Evolutionary conservation across 1,139 yeast species (phyloP).

Genomic region (Hyphopichia wangnamkhiaoensis): DNA sequence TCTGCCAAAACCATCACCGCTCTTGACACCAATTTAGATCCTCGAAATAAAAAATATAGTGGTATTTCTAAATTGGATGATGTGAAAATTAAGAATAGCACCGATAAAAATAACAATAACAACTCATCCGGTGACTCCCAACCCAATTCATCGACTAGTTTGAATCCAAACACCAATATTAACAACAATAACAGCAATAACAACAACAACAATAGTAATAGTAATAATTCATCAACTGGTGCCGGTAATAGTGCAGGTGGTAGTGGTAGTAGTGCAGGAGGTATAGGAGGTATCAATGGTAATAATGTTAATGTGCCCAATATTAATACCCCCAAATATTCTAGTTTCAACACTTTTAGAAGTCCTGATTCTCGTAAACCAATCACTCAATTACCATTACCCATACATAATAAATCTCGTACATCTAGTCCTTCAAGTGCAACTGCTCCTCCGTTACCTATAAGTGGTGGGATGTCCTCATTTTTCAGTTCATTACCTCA

Average conservation of each 20-base stretch:
- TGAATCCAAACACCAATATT: conserved; percentile 7
- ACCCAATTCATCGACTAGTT: background rate
- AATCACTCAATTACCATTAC: conserved; percentile 36
- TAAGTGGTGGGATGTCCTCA: conserved; percentile 18
- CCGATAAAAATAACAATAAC: background rate
- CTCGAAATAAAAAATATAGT: background rate
- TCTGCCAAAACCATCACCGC: conserved; percentile 44
- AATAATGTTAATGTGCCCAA: conserved; percentile 11
- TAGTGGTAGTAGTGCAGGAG: too few relatives aligned
- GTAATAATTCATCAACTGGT: too few relatives aligned
- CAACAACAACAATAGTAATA: conserved; percentile 7
- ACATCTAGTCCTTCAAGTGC: conserved; percentile 47
- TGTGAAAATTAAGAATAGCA: background rate
- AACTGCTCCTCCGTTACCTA: conserved; percentile 41
- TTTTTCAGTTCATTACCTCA: conserved; percentile 32
- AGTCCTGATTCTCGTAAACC: conserved; percentile 42
- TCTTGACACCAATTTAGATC: conserved; percentile 22
- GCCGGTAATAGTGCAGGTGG: too few relatives aligned
- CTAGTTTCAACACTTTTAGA: conserved; percentile 33
- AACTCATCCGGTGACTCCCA: background rate
- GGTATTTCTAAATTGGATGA: too few relatives aligned
- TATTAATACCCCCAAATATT: conserved; percentile 22
- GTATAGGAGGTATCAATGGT: conserved; percentile 4
- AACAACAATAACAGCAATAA: conserved; percentile 10
- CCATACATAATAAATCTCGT: conserved; percentile 42